Percentiles rank a stretch among this genome's conserved stretches.
Conservation (phyloP, 345 rosid genomes). For the Dovyalis caffra region DNA sequence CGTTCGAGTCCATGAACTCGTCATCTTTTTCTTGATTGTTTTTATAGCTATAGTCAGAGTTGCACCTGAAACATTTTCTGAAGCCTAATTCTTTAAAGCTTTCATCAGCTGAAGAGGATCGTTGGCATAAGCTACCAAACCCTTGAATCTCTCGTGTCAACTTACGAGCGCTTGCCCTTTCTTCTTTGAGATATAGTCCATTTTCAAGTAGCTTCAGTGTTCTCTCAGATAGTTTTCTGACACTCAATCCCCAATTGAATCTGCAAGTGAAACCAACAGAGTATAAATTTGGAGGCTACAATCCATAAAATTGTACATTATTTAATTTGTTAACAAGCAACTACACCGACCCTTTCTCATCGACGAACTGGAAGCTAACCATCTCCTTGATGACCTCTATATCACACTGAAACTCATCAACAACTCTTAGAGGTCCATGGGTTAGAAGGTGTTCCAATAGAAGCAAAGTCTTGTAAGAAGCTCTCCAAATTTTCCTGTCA, state of each 20-base stretch:
- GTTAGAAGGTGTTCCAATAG: constrained; percentile 63
- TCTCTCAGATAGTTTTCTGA: constrained; percentile 42
- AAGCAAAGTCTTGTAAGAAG: constrained; percentile 55
- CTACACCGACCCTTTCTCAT: constrained; percentile 50
- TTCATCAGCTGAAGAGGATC: constrained; percentile 20
- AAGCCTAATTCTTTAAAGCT: constrained; percentile 11
- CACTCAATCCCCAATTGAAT: constrained; percentile 63
- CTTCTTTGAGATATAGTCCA: constrained; percentile 42
- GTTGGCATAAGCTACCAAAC: constrained; percentile 53
- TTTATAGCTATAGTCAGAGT: constrained; percentile 13
- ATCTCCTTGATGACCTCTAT: constrained; percentile 38
- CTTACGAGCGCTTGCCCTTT: constrained; percentile 51
- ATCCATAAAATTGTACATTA: background rate
- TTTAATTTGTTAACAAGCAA: background rate
- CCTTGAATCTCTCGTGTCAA: constrained; percentile 58
- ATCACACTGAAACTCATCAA: constrained; percentile 60
- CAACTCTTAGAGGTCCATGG: constrained; percentile 68
- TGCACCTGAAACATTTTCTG: constrained; percentile 25
- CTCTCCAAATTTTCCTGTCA: constrained; percentile 58
- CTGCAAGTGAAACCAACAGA: constrained; percentile 19
- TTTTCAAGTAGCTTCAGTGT: constrained; percentile 49
- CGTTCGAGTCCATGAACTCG: constrained; percentile 1
- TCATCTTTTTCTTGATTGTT: constrained; percentile 11
- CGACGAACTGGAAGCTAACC: constrained; percentile 42
- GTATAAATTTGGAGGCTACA: background rate